Base-by-base conservation (phyloP, 805 yeast genomes). In the Wickerhamiella kurtzmanii region DNA sequence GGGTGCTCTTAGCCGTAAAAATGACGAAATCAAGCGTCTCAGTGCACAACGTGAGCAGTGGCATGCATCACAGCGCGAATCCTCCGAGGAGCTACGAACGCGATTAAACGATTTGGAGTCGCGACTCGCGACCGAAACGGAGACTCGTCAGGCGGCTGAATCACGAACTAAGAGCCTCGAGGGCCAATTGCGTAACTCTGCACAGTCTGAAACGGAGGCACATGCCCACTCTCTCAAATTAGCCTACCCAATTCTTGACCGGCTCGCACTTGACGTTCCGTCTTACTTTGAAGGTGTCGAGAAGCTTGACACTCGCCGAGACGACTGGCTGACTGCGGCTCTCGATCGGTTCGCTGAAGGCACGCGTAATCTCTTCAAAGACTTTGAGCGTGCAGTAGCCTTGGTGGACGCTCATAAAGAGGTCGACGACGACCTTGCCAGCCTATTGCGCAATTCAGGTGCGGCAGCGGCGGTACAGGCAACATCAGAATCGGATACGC, bases 1-100 rank as follows among this genome's bases (percentile, higher is more conserved):
- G 20, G 40, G 35, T 25, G 51, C 53, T 2, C 45, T 53, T 15
- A 46, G 44, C 8, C 44, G 44, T 6, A 53, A 53, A 37, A 49
- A 45, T 15, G 44, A 38, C 39, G 44, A 48, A 11, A 46, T 49
- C 15, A 20, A 11, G 8, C 41, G 40, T 37, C 44, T 52, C 11
- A 37, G 22, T 13, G 43, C 28, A 4, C 48, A 53, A 36, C 20
- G 47, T 3, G 32, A 25, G 32, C 38, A 36, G n/a, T 18, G 6
- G 38, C 38, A 36, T 11, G 6, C 32, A 6, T 6, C 32, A 6
- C 32, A 25, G 11, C 32, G 32, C 32, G 32, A 25, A 25, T 25
- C 32, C 11, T 25, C 32, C 9, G 32, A 25, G 32, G 32, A 25
- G 11, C 32, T 36, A 17, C 17, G 8, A 6, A 15, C n/a, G 38